Conservation (phyloP, 139 green algal genomes). For the Yamagishiella unicocca region DNA sequence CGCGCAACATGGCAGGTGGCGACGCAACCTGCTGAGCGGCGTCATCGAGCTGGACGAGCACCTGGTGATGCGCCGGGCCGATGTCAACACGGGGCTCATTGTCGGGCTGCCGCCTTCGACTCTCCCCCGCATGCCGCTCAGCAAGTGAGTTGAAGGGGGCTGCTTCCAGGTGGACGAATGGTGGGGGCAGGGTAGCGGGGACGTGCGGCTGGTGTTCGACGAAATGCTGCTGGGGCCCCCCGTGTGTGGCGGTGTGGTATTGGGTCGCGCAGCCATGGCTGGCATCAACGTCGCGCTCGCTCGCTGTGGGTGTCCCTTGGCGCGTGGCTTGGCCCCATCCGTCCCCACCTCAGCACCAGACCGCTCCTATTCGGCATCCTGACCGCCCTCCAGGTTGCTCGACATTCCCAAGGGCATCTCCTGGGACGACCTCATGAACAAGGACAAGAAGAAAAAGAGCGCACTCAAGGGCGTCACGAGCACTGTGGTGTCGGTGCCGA, state of each 20-base stretch:
- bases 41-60: constrained; percentile 41
- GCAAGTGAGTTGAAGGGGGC: constrained; percentile 20
- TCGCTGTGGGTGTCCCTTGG: too few species aligned
- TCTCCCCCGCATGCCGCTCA: constrained; percentile 31
- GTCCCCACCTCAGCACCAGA: too few species aligned
- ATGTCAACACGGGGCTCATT: background rate
- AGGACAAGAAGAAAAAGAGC: constrained; percentile 1
- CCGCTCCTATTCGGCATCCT: too few species aligned
- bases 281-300: too few species aligned
- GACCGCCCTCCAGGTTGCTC: constrained; percentile 1
- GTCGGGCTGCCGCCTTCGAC: background rate
- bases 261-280: too few species aligned
- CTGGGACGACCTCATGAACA: constrained; percentile 27
- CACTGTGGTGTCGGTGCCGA: background rate
- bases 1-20: constrained; percentile 27
- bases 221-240: too few species aligned
- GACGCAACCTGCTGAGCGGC: constrained; percentile 39
- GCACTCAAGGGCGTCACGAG: background rate
- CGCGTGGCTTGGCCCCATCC: too few species aligned
- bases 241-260: too few species aligned
- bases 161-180: too few species aligned
- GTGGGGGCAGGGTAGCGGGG: too few species aligned
- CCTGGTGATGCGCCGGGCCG: background rate
- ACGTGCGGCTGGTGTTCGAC: too few species aligned
- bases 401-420: background rate